phyloP scores from a whole-genome alignment of 192 early-diverging fungal species.

The Entrophospora sp. region DNA sequence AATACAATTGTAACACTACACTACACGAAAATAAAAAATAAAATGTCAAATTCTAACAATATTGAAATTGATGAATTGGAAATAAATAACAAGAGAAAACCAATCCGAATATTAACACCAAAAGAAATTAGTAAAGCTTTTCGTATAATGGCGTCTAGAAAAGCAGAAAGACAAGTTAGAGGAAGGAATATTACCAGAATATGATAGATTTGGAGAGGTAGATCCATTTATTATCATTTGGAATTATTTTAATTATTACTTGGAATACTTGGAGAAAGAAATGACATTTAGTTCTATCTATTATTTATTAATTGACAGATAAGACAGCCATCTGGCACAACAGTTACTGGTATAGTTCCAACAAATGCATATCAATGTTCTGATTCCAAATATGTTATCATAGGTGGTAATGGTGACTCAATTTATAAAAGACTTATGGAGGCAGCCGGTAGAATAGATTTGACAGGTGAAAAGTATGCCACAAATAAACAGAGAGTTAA shows the following conservation, averaged over 20 bases:
- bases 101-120: neutral
- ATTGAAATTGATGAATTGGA: no score
- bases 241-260: neutral
- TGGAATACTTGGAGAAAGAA: no score
- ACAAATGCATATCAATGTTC: conserved; percentile 38
- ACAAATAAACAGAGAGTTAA: conserved; percentile 38
- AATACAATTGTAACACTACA: no score
- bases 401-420: conserved; percentile 42
- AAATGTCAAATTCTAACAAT: no score
- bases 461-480: conserved; percentile 32
- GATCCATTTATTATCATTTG: neutral
- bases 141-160: conserved; percentile 12
- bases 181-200: conserved; percentile 41
- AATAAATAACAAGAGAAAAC: no score
- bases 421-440: conserved; percentile 40
- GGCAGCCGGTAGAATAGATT: conserved; percentile 32
- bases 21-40: no score
- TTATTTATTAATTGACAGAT: no score
- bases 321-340: conserved; percentile 42
- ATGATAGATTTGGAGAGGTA: conserved; percentile 36
- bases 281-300: no score
- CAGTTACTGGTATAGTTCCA: conserved; percentile 43
- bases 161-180: neutral
- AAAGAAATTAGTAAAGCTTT: neutral
- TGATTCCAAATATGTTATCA: conserved; percentile 41